Percentiles rank a stretch among this genome's conserved stretches.
phyloP scores from a whole-genome alignment of 2,329 filamentous ascomycete species.

The Claviceps pazoutovae region DNA sequence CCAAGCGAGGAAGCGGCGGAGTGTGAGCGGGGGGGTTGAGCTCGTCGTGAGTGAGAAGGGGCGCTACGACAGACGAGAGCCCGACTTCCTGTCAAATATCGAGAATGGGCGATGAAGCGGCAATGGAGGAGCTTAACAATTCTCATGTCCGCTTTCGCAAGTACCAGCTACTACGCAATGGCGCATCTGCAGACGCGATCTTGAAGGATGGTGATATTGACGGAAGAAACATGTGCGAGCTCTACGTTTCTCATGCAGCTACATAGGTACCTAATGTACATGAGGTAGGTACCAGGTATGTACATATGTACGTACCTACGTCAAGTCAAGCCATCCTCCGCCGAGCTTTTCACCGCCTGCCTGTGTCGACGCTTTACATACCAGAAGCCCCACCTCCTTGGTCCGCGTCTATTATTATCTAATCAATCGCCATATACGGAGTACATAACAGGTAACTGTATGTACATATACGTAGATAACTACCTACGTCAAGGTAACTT shows the following conservation, averaged over 20 bases:
- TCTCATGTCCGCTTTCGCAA: slow-evolving; percentile 8
- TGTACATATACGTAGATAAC: too few relatives aligned
- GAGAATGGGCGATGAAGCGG: background rate
- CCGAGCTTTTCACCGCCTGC: background rate
- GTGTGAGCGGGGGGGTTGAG: background rate
- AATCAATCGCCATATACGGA: background rate
- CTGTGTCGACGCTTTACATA: background rate
- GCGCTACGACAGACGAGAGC: background rate
- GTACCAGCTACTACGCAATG: background rate
- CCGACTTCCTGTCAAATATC: background rate
- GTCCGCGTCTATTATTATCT: background rate
- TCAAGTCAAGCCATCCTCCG: too few relatives aligned
- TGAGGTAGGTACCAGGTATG: background rate
- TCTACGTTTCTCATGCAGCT: background rate
- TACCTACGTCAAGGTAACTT: too few relatives aligned
- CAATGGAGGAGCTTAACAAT: background rate
- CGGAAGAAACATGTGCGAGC: background rate
- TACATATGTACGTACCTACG: too few relatives aligned
- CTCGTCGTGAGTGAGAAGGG: background rate
- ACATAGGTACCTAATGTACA: background rate
- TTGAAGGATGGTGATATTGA: background rate
- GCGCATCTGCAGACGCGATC: background rate
- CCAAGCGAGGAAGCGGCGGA: background rate
- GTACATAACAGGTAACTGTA: too few relatives aligned
- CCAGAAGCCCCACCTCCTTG: background rate